Evolutionary conservation across 192 early-diverging fungal genomes (phyloP).

Genomic region (Backusella tarrabulga): DNA sequence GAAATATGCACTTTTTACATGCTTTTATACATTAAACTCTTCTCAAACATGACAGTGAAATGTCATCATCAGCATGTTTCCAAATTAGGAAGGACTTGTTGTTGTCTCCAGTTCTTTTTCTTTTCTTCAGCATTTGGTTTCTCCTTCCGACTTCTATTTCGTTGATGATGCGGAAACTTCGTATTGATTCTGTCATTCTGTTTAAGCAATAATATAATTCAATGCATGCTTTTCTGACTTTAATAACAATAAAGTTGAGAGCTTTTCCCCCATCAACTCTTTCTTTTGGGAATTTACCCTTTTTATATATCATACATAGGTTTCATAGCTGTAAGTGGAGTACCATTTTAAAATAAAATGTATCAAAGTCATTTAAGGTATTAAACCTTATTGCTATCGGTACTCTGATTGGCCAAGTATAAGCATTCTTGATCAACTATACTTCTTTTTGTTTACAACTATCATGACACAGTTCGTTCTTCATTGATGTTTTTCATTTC

Average conservation of each 20-base stretch:
- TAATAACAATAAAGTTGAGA: not conserved
- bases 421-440: not conserved
- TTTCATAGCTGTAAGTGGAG: not conserved
- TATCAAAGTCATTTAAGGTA: too few species aligned
- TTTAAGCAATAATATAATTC: not conserved
- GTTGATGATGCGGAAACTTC: not conserved
- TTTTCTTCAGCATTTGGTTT: not conserved
- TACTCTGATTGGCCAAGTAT: not conserved
- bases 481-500: not conserved
- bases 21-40: not conserved
- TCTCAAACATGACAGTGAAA: not conserved
- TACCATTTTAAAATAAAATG: too few species aligned
- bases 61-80: not conserved
- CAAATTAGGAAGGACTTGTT: not conserved
- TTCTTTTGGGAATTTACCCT: not conserved
- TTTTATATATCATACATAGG: too few species aligned
- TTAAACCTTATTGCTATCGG: not conserved
- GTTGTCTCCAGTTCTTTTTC: not conserved
- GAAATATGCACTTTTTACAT: not conserved
- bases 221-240: not conserved
- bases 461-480: not conserved
- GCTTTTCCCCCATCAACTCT: too few species aligned
- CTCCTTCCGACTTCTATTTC: not conserved
- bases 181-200: not conserved
- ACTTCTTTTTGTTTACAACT: not conserved